Conservation (phyloP, 192 early-diverging fungal genomes). For the Anaeromyces robustus region DNA sequence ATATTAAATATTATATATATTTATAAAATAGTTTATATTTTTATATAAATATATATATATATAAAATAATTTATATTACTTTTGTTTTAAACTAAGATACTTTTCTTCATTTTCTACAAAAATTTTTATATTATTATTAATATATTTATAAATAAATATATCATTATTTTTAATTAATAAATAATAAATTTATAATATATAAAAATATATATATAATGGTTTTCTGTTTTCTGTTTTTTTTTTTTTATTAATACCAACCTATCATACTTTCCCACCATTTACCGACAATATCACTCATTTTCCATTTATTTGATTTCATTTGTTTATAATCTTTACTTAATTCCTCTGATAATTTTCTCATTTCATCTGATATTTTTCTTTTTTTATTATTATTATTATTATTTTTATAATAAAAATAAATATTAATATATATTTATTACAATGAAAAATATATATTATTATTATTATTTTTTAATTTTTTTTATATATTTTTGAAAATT, state of each 20-base stretch:
- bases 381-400: conserved; percentile 11
- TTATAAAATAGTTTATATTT: too few species aligned
- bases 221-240: neutral
- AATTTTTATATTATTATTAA: too few species aligned
- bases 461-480: neutral
- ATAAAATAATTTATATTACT: too few species aligned
- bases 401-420: neutral
- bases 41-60: too few species aligned
- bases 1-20: neutral
- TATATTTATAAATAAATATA: too few species aligned
- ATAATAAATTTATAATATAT: too few species aligned
- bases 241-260: neutral
- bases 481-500: too few species aligned
- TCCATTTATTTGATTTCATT: neutral
- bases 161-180: too few species aligned
- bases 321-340: neutral
- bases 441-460: conserved; percentile 12
- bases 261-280: conserved; percentile 5
- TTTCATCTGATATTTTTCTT: conserved; percentile 12
- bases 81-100: too few species aligned
- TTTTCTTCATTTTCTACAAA: too few species aligned
- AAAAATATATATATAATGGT: neutral
- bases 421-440: conserved; percentile 16
- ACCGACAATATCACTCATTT: conserved; percentile 1
- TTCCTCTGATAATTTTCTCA: neutral